Conservation (phyloP, 805 yeast species). For the Saturnispora galanensis region DNA sequence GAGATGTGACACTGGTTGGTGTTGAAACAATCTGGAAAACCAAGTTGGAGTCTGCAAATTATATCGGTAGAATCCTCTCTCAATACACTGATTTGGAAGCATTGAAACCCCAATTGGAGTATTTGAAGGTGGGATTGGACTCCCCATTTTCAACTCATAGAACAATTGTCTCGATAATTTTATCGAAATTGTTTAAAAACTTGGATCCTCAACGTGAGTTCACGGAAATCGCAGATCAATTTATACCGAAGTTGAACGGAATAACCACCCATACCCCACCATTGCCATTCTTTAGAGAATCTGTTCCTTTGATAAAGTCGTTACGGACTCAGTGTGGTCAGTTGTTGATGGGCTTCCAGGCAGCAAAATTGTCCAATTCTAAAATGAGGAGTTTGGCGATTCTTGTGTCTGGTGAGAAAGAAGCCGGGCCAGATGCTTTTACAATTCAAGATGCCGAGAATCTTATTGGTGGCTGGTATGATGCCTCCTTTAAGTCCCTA, state of each 20-base stretch:
- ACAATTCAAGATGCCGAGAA: constrained; percentile 68
- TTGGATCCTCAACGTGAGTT: constrained; percentile 24
- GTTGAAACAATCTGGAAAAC: constrained; percentile 63
- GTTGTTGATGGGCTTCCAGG: constrained; percentile 63
- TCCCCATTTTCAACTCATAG: constrained; percentile 77
- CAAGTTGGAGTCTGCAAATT: constrained; percentile 64
- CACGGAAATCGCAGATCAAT: constrained; percentile 11
- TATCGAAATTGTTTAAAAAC: constrained; percentile 47
- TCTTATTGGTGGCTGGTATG: constrained; percentile 52
- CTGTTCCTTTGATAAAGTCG: constrained; percentile 77
- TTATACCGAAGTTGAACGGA: constrained; percentile 7
- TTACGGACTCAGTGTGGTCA: constrained; percentile 84
- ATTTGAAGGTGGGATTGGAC: constrained; percentile 28
- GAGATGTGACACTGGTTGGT: constrained; percentile 84
- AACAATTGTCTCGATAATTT: constrained; percentile 53
- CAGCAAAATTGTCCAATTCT: constrained; percentile 60
- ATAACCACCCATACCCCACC: constrained; percentile 1
- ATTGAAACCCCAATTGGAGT: constrained; percentile 20
- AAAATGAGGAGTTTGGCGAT: constrained; percentile 79
- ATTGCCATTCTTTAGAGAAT: constrained; percentile 62
- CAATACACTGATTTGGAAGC: constrained; percentile 30
- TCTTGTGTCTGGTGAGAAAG: constrained; percentile 87
- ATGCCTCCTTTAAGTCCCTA: constrained; percentile 52
- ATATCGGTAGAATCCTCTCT: constrained; percentile 60
- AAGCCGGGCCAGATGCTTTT: constrained; percentile 92